A percentile compares a stretch with the other conserved stretches of the same genome.
Conservation (phyloP, 2,329 filamentous ascomycete genomes). For the Colletotrichum navitas region DNA sequence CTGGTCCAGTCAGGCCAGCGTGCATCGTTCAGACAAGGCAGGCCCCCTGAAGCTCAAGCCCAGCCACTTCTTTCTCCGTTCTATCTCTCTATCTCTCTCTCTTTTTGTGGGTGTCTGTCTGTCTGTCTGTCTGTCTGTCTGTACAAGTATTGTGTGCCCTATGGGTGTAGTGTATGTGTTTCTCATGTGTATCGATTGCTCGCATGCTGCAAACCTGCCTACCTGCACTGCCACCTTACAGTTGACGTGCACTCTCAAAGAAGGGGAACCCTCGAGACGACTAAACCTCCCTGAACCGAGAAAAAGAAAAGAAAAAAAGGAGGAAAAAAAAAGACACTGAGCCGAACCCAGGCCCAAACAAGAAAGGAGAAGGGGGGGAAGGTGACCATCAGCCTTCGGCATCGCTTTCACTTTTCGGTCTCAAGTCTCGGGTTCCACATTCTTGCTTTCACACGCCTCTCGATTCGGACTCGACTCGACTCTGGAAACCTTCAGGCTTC, state of each 20-base stretch:
- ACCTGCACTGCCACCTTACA: neutral
- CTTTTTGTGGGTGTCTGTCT: too few relatives aligned
- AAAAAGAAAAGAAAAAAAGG: neutral
- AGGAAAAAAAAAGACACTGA: neutral
- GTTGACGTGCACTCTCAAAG: neutral
- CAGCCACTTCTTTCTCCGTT: neutral
- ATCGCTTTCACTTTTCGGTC: neutral
- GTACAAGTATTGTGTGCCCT: too few relatives aligned
- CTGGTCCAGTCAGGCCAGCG: neutral
- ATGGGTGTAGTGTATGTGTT: neutral
- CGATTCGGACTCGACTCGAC: neutral
- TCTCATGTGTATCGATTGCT: neutral
- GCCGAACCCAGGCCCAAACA: neutral
- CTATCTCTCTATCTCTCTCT: neutral
- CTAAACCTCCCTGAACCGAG: neutral
- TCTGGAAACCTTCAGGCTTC: constrained; percentile 1
- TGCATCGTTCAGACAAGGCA: neutral
- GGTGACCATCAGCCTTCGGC: neutral
- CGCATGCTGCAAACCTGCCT: neutral
- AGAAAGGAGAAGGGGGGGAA: neutral
- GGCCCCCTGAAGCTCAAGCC: neutral
- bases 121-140: too few relatives aligned
- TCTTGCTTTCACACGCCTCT: neutral
- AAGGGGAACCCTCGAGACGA: neutral
- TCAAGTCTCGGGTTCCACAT: neutral